These are phyloP conservation scores for Agaricus blazei DNA, from an alignment of 768 basidiomycete genomes.

Conservation along the genomic window DNA sequence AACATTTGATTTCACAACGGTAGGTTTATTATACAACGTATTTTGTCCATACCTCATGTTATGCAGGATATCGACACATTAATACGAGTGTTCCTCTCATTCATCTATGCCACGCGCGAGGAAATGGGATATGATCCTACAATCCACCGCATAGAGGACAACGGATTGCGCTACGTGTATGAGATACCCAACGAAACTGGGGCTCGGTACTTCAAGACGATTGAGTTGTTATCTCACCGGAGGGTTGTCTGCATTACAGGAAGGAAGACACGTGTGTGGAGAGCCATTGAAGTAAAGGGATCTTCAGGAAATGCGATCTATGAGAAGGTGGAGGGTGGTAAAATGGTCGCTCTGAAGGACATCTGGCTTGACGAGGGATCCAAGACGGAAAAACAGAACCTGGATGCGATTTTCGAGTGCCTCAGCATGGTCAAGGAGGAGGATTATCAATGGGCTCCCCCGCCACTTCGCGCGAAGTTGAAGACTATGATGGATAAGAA, in stretches of 20 bases:
- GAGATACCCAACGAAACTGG: neutral
- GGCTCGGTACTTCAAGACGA: neutral
- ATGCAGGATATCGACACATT: neutral
- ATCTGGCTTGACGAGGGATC: conserved; percentile 15
- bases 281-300: conserved; percentile 6
- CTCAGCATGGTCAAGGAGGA: neutral
- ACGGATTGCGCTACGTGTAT: neutral
- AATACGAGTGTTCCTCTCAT: conserved; percentile 2
- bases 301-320: neutral
- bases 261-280: conserved; percentile 13
- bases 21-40: neutral
- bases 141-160: neutral
- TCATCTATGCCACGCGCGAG: conserved; percentile 2
- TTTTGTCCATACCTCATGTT: neutral
- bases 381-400: conserved; percentile 12
- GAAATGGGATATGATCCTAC: conserved; percentile 10
- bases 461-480: neutral
- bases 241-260: conserved; percentile 8
- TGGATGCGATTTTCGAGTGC: conserved; percentile 9
- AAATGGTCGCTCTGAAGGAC: conserved; percentile 14
- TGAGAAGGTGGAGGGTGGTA: neutral
- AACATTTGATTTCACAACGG: conserved; percentile 5
- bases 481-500: neutral
- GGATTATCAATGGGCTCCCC: neutral
- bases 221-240: neutral